Conservation (phyloP, 495 filamentous ascomycete genomes). For the Penicillium turbatum region DNA sequence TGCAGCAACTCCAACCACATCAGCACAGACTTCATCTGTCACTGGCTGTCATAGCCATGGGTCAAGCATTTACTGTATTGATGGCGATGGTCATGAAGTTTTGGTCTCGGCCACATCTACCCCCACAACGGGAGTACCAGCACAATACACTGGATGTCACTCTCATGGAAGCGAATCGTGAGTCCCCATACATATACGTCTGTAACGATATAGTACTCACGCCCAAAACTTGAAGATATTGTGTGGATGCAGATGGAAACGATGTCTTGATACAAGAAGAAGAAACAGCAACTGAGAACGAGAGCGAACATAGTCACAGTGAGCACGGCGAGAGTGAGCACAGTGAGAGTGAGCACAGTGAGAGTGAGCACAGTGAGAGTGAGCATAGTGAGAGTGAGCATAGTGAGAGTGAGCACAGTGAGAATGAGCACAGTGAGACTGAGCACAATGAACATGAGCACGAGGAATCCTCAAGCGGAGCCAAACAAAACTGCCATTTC, state of each 20-base stretch:
- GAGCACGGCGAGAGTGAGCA: background rate
- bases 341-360: background rate
- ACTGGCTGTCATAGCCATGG: constrained; percentile 42
- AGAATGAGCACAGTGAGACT: background rate
- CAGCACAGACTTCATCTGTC: constrained; percentile 24
- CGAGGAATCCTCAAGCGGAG: constrained; percentile 13
- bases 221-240: constrained; percentile 35
- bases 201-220: background rate
- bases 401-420: background rate
- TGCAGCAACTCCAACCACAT: constrained; percentile 20
- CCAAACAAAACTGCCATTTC: constrained; percentile 51
- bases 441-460: constrained; percentile 3
- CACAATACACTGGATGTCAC: constrained; percentile 51
- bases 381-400: background rate
- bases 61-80: constrained; percentile 39
- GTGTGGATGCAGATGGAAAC: constrained; percentile 44
- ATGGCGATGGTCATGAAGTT: constrained; percentile 36
- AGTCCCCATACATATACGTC: constrained; percentile 3
- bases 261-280: constrained; percentile 40
- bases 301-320: background rate
- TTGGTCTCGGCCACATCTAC: constrained; percentile 38
- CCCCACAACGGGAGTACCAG: constrained; percentile 39
- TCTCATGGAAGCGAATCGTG: constrained; percentile 44
- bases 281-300: constrained; percentile 10
- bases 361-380: background rate